These are phyloP conservation scores for Pichia pseudocactophila DNA, from an alignment of 805 yeast genomes.

Conservation along the genomic window DNA sequence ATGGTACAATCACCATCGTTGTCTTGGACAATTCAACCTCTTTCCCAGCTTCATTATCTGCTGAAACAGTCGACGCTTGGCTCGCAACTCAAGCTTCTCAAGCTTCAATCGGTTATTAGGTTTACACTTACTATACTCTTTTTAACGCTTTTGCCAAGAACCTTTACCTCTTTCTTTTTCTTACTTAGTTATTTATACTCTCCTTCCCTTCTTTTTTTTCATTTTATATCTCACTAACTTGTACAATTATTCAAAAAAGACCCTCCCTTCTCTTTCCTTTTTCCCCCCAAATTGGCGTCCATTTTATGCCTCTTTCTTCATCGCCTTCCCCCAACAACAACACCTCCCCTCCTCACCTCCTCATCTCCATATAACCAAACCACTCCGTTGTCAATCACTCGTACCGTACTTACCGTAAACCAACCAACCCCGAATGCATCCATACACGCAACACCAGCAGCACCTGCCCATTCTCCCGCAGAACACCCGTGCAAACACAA, in stretches of 20 bases:
- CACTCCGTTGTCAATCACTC: too few relatives aligned
- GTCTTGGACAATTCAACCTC: constrained; percentile 44
- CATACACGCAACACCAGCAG: too few relatives aligned
- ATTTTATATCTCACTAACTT: neutral
- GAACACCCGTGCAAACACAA: too few relatives aligned
- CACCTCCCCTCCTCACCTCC: too few relatives aligned
- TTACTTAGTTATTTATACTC: neutral
- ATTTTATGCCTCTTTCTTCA: too few relatives aligned
- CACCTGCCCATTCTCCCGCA: too few relatives aligned
- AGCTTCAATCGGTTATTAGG: constrained; percentile 18
- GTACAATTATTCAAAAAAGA: neutral
- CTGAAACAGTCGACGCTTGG: constrained; percentile 56
- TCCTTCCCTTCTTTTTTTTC: neutral
- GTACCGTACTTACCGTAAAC: too few relatives aligned
- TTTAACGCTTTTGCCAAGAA: neutral
- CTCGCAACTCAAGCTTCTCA: constrained; percentile 41
- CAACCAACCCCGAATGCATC: too few relatives aligned
- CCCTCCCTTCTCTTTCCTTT: too few relatives aligned
- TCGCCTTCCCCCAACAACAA: too few relatives aligned
- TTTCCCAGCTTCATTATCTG: constrained; percentile 46
- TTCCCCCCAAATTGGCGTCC: too few relatives aligned
- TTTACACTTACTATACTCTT: neutral
- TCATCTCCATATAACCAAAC: too few relatives aligned
- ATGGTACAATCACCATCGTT: constrained; percentile 47
- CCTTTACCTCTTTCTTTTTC: neutral